phyloP scores from a whole-genome alignment of 805 yeast species.

The Teunomyces lycoperdinae region DNA sequence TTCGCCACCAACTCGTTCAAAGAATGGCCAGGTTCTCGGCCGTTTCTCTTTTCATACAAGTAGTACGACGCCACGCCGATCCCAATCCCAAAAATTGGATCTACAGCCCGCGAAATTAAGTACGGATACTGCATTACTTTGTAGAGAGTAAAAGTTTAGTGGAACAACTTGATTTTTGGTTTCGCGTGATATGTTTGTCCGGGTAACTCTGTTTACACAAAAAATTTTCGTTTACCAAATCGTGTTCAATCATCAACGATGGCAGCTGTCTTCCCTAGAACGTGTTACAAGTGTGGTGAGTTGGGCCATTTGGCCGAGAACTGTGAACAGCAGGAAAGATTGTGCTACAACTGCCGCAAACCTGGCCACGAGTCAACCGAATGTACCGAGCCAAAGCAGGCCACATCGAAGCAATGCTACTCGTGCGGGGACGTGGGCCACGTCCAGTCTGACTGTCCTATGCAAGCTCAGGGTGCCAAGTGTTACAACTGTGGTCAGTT shows the following conservation, averaged over 20 bases:
- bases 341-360: conserved; percentile 89
- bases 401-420: conserved; percentile 85
- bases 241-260: conserved; percentile 12
- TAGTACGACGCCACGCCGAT: conserved; percentile 66
- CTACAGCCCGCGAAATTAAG: conserved; percentile 52
- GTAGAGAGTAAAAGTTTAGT: not conserved
- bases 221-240: not conserved
- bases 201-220: not conserved
- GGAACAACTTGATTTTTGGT: too few species aligned
- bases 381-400: conserved; percentile 85
- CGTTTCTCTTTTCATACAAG: conserved; percentile 57
- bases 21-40: conserved; percentile 58
- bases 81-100: conserved; percentile 61
- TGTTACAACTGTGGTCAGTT: conserved; percentile 77
- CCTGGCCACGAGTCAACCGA: conserved; percentile 88
- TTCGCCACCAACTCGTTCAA: conserved; percentile 50
- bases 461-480: conserved; percentile 62
- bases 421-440: conserved; percentile 91
- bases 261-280: conserved; percentile 58
- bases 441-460: conserved; percentile 79
- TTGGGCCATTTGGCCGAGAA: conserved; percentile 87
- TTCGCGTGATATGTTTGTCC: not conserved
- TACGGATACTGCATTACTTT: conserved; percentile 40
- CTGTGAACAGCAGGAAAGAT: conserved; percentile 79
- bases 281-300: conserved; percentile 91